These are phyloP conservation scores for Wickerhamomyces queroliae DNA, from an alignment of 805 yeast genomes.

Conservation along the genomic window DNA sequence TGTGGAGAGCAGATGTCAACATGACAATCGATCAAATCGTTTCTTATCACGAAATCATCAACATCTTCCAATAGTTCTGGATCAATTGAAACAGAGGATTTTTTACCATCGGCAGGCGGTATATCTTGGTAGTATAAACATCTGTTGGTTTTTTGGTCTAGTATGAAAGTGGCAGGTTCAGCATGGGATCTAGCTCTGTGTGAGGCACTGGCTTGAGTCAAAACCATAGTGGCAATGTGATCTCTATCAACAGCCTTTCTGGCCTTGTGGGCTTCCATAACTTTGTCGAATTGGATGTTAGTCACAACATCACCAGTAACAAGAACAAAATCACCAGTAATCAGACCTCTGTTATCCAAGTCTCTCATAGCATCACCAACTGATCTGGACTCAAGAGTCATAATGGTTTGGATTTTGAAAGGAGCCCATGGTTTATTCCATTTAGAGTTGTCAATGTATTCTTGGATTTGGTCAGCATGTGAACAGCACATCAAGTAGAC, in stretches of 20 bases:
- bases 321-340: constrained; percentile 83
- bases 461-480: constrained; percentile 84
- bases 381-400: constrained; percentile 81
- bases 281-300: constrained; percentile 74
- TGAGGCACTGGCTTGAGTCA: constrained; percentile 75
- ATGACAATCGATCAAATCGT: constrained; percentile 93
- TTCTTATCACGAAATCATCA: constrained; percentile 74
- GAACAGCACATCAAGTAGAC: constrained; percentile 86
- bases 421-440: constrained; percentile 73
- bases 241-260: constrained; percentile 76
- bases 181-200: constrained; percentile 79
- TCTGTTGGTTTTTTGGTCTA: constrained; percentile 67
- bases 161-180: constrained; percentile 79
- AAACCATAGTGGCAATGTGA: constrained; percentile 91
- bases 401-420: constrained; percentile 70
- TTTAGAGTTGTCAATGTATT: constrained; percentile 68
- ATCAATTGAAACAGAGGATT: constrained; percentile 57
- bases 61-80: constrained; percentile 75
- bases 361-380: constrained; percentile 99
- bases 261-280: constrained; percentile 65
- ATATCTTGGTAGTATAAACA: constrained; percentile 83
- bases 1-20: constrained; percentile 93
- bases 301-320: constrained; percentile 96
- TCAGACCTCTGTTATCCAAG: constrained; percentile 82
- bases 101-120: constrained; percentile 41